A percentile compares a stretch with the other conserved stretches of the same genome.
phyloP scores from a whole-genome alignment of 2,329 filamentous ascomycete species.

The Fusarium sublunatum region DNA sequence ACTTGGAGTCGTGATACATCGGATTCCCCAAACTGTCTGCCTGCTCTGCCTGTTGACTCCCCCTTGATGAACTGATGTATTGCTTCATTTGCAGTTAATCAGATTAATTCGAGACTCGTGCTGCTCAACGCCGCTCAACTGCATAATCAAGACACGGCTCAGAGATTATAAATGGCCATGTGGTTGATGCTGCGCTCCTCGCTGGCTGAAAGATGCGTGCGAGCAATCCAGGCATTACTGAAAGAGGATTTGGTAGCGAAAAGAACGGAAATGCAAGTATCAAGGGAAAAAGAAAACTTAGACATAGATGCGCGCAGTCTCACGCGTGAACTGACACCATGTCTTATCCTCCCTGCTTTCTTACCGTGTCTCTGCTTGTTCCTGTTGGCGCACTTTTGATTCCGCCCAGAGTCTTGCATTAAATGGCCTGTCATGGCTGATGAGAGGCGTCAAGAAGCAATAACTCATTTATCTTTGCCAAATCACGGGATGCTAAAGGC shows the following conservation, averaged over 20 bases:
- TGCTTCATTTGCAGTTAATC: background rate
- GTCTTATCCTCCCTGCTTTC: constrained; percentile 28
- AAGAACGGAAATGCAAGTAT: background rate
- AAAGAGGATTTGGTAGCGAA: background rate
- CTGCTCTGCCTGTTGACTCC: background rate
- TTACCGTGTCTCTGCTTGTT: constrained; percentile 6
- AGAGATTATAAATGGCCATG: constrained; percentile 4
- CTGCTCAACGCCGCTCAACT: background rate
- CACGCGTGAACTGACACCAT: constrained; percentile 6
- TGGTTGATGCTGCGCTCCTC: constrained; percentile 9
- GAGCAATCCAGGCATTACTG: constrained; percentile 2
- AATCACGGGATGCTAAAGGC: background rate
- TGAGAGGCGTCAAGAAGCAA: background rate
- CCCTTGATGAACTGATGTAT: background rate
- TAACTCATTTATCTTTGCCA: background rate
- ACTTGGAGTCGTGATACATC: background rate
- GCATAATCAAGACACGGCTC: constrained; percentile 8
- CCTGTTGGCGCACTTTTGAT: constrained; percentile 5
- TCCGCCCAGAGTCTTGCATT: background rate
- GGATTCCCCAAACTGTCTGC: background rate
- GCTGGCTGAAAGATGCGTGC: constrained; percentile 26
- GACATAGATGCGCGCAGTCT: constrained; percentile 6
- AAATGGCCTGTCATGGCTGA: background rate
- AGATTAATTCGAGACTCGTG: background rate
- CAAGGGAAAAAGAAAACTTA: background rate